These are phyloP conservation scores for Daedalea quercina DNA, from an alignment of 768 basidiomycete species.

Conservation along the genomic window DNA sequence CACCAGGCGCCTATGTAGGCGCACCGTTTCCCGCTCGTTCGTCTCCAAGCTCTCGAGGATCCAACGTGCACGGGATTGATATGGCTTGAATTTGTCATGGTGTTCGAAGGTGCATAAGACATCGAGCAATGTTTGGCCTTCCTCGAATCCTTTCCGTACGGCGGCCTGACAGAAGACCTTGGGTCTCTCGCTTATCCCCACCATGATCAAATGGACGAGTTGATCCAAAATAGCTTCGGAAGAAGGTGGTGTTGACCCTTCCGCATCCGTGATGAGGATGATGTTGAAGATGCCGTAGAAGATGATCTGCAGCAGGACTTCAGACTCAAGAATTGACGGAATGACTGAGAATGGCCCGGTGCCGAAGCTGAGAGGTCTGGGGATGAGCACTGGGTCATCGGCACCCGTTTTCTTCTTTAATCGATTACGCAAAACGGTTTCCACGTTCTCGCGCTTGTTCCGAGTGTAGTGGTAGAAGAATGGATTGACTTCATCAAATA, in stretches of 20 bases:
- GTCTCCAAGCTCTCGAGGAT: conserved; percentile 55
- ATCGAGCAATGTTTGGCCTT: conserved; percentile 57
- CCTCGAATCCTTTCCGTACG: conserved; percentile 47
- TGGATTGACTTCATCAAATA: conserved; percentile 84
- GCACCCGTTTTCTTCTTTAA: conserved; percentile 58
- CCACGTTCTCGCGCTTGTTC: conserved; percentile 90
- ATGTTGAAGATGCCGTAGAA: conserved; percentile 80
- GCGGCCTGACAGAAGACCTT: conserved; percentile 55
- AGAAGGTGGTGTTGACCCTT: conserved; percentile 59
- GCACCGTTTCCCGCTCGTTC: conserved; percentile 53
- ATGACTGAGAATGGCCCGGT: conserved; percentile 67
- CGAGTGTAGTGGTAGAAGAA: conserved; percentile 95
- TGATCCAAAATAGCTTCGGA: conserved; percentile 91
- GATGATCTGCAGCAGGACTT: conserved; percentile 71
- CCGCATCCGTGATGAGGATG: conserved; percentile 53
- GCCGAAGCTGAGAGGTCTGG: conserved; percentile 58
- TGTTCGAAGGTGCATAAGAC: conserved; percentile 73
- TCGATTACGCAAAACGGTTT: conserved; percentile 61
- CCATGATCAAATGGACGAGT: conserved; percentile 78
- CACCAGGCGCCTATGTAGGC: conserved; percentile 37
- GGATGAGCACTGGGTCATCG: conserved; percentile 67
- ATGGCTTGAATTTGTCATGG: conserved; percentile 68
- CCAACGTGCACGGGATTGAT: conserved; percentile 69
- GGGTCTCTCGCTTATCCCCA: conserved; percentile 71
- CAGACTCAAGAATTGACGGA: conserved; percentile 57